Evolutionary conservation across 225 moss, liverwort and hornwort species (phyloP).

Genomic region (Climacium dendroides): DNA sequence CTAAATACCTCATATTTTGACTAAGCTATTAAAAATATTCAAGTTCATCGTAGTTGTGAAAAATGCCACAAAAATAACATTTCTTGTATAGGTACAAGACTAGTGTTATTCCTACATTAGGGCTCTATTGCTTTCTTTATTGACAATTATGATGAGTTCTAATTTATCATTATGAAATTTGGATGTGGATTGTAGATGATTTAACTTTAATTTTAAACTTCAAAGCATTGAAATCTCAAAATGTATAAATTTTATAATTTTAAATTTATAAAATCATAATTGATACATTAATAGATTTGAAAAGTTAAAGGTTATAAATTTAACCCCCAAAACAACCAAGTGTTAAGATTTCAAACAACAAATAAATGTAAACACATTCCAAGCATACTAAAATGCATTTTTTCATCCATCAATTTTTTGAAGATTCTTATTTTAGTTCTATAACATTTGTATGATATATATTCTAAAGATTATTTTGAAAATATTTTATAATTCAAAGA

Average conservation of each 20-base stretch:
- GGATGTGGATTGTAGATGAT: not conserved
- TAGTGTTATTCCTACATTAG: not conserved
- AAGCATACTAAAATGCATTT: not conserved
- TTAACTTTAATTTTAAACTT: not conserved
- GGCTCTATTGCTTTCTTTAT: not conserved
- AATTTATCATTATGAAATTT: not conserved
- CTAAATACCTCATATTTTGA: not conserved
- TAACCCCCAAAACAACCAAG: not conserved
- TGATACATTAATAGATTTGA: not conserved
- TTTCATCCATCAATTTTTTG: not conserved
- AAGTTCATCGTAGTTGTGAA: not conserved
- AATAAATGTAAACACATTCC: not conserved
- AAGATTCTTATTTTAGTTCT: not conserved
- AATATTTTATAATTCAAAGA: not conserved
- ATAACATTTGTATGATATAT: accelerated
- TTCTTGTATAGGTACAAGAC: not conserved
- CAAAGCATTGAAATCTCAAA: not conserved
- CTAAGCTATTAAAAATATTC: not conserved
- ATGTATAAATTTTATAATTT: not conserved
- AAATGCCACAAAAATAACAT: not conserved
- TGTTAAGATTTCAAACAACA: not conserved
- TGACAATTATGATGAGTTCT: not conserved
- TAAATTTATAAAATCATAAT: no score
- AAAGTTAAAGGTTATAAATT: not conserved
- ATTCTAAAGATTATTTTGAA: not conserved